Evolutionary conservation across 305 asterid genomes (phyloP), one percentile per base, ranked within the genome.

Genomic region (Caryopteris hybrid): DNA sequence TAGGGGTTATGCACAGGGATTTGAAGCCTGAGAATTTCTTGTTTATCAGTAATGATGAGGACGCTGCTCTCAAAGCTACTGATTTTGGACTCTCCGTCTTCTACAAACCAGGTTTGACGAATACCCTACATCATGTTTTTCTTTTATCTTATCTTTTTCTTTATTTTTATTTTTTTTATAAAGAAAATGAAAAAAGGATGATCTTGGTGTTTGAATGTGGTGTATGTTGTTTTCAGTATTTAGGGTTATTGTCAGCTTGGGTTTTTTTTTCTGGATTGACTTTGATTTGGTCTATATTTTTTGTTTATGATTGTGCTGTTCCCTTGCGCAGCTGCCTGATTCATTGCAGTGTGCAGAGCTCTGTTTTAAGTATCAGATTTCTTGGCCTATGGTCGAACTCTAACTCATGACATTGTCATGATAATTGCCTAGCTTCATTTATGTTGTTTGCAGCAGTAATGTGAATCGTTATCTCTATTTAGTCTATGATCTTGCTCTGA

Each of bases 61-160:
- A 89, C 85, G 96, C 97, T 71, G 78, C 85, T 23, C 91, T 92
- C 22, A 89, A 92, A 82, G 88, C 98, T 29, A 92, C 96, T 65
- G 98, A 92, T 82, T 92, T 92, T 76, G 98, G 97, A 54, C 95
- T 92, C 67, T 92, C 98, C 61, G 92, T 89, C 11, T 92, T 92
- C 79, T 92, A 92, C 68, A 88, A 86, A 74, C 98, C 98, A 83
- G 98, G 98, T 73, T 56, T 33, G 9, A 53, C 55, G 7, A n/a
- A n/a, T n/a, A n/a, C n/a, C n/a, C n/a, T n/a, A n/a, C n/a, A n/a
- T n/a, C n/a, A n/a, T n/a, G n/a, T n/a, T n/a, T n/a, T n/a, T n/a
- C n/a, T n/a, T n/a, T n/a, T n/a, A n/a, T n/a, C n/a, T n/a, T n/a
- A n/a, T n/a, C n/a, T n/a, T 21, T 21, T 12, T 51, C 8, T 0